phyloP scores from a whole-genome alignment of 78 protist species.

The Chrysochromulina tobinii region DNA sequence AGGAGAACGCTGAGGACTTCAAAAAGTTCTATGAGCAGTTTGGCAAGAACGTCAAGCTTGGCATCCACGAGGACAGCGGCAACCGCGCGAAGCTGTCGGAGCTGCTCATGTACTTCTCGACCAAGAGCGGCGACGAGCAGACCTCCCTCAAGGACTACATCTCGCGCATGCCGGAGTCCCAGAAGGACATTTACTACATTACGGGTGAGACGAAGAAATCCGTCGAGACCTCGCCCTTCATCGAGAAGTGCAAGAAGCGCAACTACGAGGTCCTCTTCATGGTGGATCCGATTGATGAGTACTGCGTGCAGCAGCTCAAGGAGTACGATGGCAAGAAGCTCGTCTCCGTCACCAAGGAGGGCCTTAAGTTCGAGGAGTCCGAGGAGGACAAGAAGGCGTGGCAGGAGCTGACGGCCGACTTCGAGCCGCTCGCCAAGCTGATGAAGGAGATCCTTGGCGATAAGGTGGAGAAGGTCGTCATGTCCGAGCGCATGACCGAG shows the following conservation, averaged over 20 bases:
- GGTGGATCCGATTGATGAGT: slow-evolving; percentile 99
- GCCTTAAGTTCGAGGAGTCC: slow-evolving; percentile 87
- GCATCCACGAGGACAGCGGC: slow-evolving; percentile 97
- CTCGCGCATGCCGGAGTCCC: slow-evolving; percentile 96
- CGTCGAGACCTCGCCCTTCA: slow-evolving; percentile 78
- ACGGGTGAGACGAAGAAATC: slow-evolving; percentile 97
- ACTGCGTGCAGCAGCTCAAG: slow-evolving; percentile 97
- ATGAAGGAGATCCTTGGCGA: slow-evolving; percentile 99
- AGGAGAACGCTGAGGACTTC: slow-evolving; percentile 97
- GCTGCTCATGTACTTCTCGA: slow-evolving; percentile 93
- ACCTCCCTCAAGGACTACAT: slow-evolving; percentile 97
- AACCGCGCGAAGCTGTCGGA: slow-evolving; percentile 96
- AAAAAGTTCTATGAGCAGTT: slow-evolving; percentile 97
- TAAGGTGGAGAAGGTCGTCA: slow-evolving; percentile 97
- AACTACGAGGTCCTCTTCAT: slow-evolving; percentile 92
- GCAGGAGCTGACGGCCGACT: slow-evolving; percentile 56
- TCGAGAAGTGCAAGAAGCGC: slow-evolving; percentile 80
- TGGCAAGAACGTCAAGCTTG: slow-evolving; percentile 97
- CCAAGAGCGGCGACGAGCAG: slow-evolving; percentile 82
- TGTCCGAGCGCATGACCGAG: slow-evolving; percentile 86
- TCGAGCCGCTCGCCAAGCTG: slow-evolving; percentile 89
- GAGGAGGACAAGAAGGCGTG: slow-evolving; percentile 94
- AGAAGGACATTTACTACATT: slow-evolving; percentile 98
- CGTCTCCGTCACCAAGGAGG: slow-evolving; percentile 98
- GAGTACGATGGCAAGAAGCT: slow-evolving; percentile 98